These are phyloP conservation scores for Suillus tomentosus DNA, from an alignment of 768 basidiomycete genomes.

Conservation along the genomic window DNA sequence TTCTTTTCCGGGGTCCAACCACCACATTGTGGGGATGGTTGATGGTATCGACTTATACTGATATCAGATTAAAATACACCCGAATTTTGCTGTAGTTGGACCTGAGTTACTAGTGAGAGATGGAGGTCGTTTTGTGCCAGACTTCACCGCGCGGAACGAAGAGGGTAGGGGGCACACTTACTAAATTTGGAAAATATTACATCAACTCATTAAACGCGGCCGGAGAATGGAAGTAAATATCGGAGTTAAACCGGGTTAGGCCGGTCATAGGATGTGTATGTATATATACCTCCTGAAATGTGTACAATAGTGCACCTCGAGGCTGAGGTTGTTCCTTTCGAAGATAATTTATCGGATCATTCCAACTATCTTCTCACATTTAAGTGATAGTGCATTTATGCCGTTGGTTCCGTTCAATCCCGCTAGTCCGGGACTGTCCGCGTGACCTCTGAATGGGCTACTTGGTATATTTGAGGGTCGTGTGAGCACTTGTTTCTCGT, in stretches of 20 bases:
- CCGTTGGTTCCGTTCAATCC: constrained; percentile 17
- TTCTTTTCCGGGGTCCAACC: constrained; percentile 86
- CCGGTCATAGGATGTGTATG: background rate
- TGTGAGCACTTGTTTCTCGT: constrained; percentile 16
- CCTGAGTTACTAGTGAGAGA: background rate
- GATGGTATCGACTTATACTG: constrained; percentile 8
- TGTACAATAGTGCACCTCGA: background rate
- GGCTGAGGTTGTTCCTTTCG: constrained; percentile 8
- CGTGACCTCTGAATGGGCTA: constrained; percentile 13
- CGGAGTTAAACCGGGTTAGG: background rate
- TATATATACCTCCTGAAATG: background rate
- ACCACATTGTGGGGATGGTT: constrained; percentile 63
- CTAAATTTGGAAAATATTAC: constrained; percentile 1
- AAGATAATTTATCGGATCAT: background rate
- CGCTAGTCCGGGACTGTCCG: constrained; percentile 21
- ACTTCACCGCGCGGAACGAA: background rate
- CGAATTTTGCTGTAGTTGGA: background rate
- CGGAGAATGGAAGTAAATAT: background rate
- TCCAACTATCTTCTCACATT: constrained; percentile 7
- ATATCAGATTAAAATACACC: no score
- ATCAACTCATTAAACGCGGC: background rate
- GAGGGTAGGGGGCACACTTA: background rate
- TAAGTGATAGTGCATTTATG: background rate
- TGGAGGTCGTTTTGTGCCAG: background rate
- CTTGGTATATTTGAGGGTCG: constrained; percentile 15